Evolutionary conservation across 2,329 filamentous ascomycete genomes (phyloP).

Genomic region (Ophiostoma novo-ulmi): DNA sequence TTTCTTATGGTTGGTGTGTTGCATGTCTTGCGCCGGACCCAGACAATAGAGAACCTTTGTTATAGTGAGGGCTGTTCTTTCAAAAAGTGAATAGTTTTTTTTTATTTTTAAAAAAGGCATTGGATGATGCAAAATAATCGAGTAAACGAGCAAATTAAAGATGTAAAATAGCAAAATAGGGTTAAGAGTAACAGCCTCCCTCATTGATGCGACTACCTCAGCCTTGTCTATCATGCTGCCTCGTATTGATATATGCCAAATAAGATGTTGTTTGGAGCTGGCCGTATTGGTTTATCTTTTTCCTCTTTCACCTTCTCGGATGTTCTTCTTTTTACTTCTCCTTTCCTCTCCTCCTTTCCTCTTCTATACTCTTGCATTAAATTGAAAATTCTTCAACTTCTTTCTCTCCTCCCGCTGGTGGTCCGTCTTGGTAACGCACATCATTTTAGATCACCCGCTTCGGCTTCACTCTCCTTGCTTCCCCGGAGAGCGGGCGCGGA

Average conservation of each 20-base stretch:
- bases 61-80: background rate
- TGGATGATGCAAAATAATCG: background rate
- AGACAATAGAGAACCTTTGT: background rate
- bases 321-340: background rate
- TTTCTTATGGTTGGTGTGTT: background rate
- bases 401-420: background rate
- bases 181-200: background rate
- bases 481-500: constrained; percentile 32
- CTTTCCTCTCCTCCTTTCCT: background rate
- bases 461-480: constrained; percentile 37
- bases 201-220: background rate
- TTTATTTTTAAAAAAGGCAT: background rate
- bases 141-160: background rate
- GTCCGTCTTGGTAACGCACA: constrained; percentile 32
- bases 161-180: too few species aligned
- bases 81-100: background rate
- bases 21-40: background rate
- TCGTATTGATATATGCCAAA: background rate
- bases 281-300: background rate
- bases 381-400: background rate
- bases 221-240: background rate
- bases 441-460: constrained; percentile 37
- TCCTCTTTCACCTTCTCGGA: background rate
- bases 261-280: background rate
- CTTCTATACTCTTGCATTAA: background rate